phyloP scores from a whole-genome alignment of 1,284 basidiomycete genomes.

The Ganoderma sinense region DNA sequence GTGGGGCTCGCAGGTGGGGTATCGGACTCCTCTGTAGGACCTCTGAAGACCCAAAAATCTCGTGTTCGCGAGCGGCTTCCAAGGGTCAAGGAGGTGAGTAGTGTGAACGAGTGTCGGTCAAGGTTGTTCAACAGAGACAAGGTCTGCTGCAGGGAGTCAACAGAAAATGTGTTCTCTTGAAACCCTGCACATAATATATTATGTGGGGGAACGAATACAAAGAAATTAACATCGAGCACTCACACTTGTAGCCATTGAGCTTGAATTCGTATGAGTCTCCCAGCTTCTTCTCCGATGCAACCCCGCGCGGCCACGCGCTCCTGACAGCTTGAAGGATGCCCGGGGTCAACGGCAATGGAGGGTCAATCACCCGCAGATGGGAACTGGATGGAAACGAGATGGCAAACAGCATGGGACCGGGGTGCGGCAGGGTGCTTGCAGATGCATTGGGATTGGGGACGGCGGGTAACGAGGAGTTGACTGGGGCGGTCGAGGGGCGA shows the following conservation, averaged over 20 bases:
- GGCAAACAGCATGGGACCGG: conserved; percentile 63
- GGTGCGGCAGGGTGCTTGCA: conserved; percentile 33
- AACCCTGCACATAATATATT: conserved; percentile 58
- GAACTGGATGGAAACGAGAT: conserved; percentile 76
- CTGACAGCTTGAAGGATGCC: conserved; percentile 82
- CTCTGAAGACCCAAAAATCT: conserved; percentile 82
- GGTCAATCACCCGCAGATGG: conserved; percentile 72
- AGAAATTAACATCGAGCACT: conserved; percentile 32
- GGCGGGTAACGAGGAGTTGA: conserved; percentile 41
- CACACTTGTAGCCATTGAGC: conserved; percentile 81
- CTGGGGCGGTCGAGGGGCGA: conserved; percentile 45
- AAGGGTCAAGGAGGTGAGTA: conserved; percentile 73
- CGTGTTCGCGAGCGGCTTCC: conserved; percentile 74
- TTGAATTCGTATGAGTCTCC: conserved; percentile 81
- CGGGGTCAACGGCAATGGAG: conserved; percentile 76
- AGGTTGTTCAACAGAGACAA: conserved; percentile 70
- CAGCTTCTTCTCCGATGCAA: conserved; percentile 78
- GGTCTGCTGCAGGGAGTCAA: conserved; percentile 79
- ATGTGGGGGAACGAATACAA: background rate
- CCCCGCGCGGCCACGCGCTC: conserved; percentile 79
- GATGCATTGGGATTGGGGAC: conserved; percentile 30
- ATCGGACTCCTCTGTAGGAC: conserved; percentile 46
- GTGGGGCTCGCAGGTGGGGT: conserved; percentile 42
- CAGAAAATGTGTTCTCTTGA: conserved; percentile 79
- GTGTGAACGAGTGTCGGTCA: conserved; percentile 70